phyloP scores from a whole-genome alignment of 495 filamentous ascomycete species.

The Cercophora scortea region DNA sequence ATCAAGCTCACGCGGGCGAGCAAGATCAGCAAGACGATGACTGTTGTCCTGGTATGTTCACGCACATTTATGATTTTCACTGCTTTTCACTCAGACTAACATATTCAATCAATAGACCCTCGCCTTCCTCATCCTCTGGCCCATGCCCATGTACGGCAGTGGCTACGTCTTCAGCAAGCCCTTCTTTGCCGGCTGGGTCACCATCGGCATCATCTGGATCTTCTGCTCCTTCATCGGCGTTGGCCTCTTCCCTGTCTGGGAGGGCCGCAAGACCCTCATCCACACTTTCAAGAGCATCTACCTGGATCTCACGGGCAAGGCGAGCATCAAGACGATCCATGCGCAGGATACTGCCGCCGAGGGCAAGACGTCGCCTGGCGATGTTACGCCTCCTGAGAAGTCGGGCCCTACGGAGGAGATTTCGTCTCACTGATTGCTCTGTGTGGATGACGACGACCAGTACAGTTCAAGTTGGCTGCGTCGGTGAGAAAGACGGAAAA shows the following conservation, averaged over 20 bases:
- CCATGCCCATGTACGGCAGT: conserved; percentile 86
- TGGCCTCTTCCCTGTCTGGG: conserved; percentile 75
- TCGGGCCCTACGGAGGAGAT: conserved; percentile 11
- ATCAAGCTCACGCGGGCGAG: conserved; percentile 62
- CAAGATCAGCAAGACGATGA: conserved; percentile 71
- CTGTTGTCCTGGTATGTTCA: conserved; percentile 48
- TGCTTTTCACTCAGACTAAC: not conserved
- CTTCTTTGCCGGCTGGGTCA: conserved; percentile 91
- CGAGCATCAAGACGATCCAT: conserved; percentile 30
- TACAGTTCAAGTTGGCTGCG: no score
- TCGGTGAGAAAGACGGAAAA: no score
- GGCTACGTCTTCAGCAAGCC: conserved; percentile 82
- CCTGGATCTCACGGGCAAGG: conserved; percentile 61
- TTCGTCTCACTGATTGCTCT: no score
- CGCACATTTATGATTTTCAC: not conserved
- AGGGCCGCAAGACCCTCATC: conserved; percentile 62
- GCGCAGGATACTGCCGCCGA: conserved; percentile 16
- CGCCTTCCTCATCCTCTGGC: conserved; percentile 78
- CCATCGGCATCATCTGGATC: conserved; percentile 81
- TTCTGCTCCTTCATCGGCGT: conserved; percentile 67
- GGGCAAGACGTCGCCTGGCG: conserved; percentile 11
- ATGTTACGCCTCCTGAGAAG: conserved; percentile 26
- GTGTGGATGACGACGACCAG: no score
- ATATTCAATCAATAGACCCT: conserved; percentile 40
- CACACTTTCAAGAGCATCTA: conserved; percentile 59